Conservation (phyloP, 1,284 basidiomycete genomes). For the Puccinia brachypodii region DNA sequence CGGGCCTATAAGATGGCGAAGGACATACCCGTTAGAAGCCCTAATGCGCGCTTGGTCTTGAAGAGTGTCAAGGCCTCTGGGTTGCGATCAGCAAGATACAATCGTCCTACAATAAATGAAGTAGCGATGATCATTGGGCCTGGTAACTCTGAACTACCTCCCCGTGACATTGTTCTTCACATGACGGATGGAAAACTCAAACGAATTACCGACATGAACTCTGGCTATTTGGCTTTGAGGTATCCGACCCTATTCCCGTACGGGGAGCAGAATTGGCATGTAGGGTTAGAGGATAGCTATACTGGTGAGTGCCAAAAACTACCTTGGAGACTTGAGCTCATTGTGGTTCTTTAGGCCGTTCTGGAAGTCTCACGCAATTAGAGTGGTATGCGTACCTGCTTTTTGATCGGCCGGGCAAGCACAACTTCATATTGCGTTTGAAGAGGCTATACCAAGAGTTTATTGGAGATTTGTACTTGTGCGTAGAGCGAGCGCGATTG, state of each 20-base stretch:
- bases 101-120: neutral
- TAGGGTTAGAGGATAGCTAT: neutral
- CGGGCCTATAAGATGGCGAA: neutral
- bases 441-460: neutral
- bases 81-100: neutral
- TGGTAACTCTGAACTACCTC: neutral
- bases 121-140: neutral
- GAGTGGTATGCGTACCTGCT: slow-evolving; percentile 26
- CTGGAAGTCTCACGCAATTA: neutral
- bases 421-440: neutral
- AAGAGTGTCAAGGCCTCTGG: too few relatives aligned
- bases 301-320: neutral
- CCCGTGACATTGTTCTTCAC: neutral
- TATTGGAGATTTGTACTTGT: neutral
- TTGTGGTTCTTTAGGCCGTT: neutral
- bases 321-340: too few relatives aligned
- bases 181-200: neutral
- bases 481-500: neutral
- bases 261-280: slow-evolving; percentile 2
- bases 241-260: slow-evolving; percentile 16
- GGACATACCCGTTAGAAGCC: neutral
- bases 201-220: neutral
- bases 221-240: slow-evolving; percentile 1
- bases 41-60: neutral
- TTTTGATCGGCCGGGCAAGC: neutral